A percentile compares a stretch with the other conserved stretches of the same genome.
Evolutionary conservation across 345 rosid species (phyloP).

Genomic region (Streptanthus diversifolius): DNA sequence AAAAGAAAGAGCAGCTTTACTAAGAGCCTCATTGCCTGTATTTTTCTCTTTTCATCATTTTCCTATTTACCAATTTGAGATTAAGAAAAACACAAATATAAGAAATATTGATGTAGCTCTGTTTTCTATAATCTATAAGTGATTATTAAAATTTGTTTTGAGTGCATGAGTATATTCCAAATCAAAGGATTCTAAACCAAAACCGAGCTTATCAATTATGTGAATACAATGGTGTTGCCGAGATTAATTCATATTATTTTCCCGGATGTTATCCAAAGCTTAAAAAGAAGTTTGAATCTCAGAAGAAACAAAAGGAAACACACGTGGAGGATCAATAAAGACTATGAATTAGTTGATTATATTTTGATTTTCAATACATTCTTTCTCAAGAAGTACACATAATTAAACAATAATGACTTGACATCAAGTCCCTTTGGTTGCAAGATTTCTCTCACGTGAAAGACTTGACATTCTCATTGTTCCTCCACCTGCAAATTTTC

Average conservation of each 20-base stretch:
- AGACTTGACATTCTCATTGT: slow-evolving; percentile 34
- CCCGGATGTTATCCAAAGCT: background rate
- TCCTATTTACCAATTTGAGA: background rate
- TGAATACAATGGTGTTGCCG: too few relatives aligned
- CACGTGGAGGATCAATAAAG: background rate
- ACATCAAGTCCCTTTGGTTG: slow-evolving; percentile 16
- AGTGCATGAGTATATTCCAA: too few relatives aligned
- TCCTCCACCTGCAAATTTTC: slow-evolving; percentile 27
- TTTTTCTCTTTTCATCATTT: background rate
- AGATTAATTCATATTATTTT: too few relatives aligned
- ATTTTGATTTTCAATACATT: background rate
- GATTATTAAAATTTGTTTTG: background rate
- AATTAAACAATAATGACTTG: background rate
- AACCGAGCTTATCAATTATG: too few relatives aligned
- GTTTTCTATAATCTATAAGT: background rate
- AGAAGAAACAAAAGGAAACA: background rate
- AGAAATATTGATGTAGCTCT: slow-evolving; percentile 3
- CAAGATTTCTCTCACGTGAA: slow-evolving; percentile 30
- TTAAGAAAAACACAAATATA: background rate
- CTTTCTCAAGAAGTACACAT: background rate
- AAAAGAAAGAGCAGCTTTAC: slow-evolving; percentile 62
- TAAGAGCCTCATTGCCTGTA: slow-evolving; percentile 23
- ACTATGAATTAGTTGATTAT: background rate
- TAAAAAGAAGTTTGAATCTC: background rate
- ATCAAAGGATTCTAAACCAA: too few relatives aligned